A percentile compares a stretch with the other conserved stretches of the same genome.
Evolutionary conservation across 345 rosid species (phyloP).

Genomic region (Citrus medica): DNA sequence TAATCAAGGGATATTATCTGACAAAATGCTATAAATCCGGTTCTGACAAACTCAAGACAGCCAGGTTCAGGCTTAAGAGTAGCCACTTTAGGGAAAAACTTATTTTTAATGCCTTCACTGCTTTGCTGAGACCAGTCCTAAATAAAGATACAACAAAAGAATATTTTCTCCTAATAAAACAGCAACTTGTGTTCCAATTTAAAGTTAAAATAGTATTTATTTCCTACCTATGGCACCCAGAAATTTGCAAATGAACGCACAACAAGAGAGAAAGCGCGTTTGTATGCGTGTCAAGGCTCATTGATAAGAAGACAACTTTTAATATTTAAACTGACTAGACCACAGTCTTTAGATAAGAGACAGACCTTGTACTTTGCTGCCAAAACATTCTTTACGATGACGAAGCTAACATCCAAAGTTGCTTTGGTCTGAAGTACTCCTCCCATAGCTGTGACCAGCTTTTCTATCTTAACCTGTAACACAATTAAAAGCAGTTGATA

Average conservation of each 20-base stretch:
- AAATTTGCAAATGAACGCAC: background rate
- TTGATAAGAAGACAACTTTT: slow-evolving; percentile 19
- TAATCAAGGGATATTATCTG: background rate
- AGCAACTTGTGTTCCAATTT: background rate
- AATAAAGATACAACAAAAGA: background rate
- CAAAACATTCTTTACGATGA: slow-evolving; percentile 83
- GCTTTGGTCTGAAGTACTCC: slow-evolving; percentile 59
- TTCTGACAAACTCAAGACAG: background rate
- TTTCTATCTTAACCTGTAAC: slow-evolving; percentile 69
- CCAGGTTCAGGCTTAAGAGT: background rate
- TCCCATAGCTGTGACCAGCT: slow-evolving; percentile 78
- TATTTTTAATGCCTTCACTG: background rate
- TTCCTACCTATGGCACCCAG: background rate
- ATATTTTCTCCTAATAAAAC: background rate
- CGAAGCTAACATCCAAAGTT: slow-evolving; percentile 75
- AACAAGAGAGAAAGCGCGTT: background rate
- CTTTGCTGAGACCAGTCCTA: background rate
- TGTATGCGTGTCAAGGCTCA: slow-evolving; percentile 9
- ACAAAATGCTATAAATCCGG: background rate
- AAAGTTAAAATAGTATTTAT: background rate
- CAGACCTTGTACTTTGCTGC: slow-evolving; percentile 93
- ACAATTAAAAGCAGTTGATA: slow-evolving; percentile 25
- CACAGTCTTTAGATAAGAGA: slow-evolving; percentile 25
- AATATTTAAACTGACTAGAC: slow-evolving; percentile 13
- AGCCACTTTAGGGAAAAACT: background rate